Base-by-base conservation (phyloP, 495 filamentous ascomycete species). In the Daldinia loculata region DNA sequence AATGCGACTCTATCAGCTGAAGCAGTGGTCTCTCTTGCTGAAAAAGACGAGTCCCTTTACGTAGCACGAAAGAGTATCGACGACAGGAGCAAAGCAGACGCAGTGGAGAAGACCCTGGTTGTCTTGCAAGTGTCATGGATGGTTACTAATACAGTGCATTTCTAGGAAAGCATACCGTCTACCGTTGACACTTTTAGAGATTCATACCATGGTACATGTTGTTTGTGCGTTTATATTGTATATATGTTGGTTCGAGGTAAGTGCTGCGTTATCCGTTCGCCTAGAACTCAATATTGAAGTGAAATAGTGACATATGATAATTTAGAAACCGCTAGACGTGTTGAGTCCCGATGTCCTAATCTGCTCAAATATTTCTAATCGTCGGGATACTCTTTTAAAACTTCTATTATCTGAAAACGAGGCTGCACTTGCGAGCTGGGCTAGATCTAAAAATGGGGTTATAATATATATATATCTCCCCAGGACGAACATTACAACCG, bases 121-220 rank as follows among this genome's bases (percentile, higher is more conserved):
- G 0, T 56, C 17, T 24, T 56, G 0, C 53, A 56, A 12, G 53
- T 56, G 15, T 5, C 8, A 8, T 56, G 53, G 53, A 56, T 56
- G 53, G 7, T 36, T 22, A 14, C n/a, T n/a, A n/a, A n/a, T 11
- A 4, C 30, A 56, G n/a, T 56, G 53, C 11, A 22, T 56, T 34
- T 5, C 53, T 7, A 56, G 53, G 4, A 56, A 56, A 19, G n/a
- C 30, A 36, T 56, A 56, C 12, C n/a, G 30, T 2, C 29, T 56
- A 14, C 53, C 53, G 0, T 17, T 56, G 19, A 24, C 29, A 36
- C 53, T 56, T 4, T 12, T 56, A 22, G 53, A 56, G 30, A 14
- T 56, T 56, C 53, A 56, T 38, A 56, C 53, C 9, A 56, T 56
- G 53, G 30, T 38, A 22, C 53, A 56, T 29, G 30, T 56, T 32